Evolutionary conservation across 495 filamentous ascomycete genomes (phyloP).

Genomic region (Neurospora hispaniola): DNA sequence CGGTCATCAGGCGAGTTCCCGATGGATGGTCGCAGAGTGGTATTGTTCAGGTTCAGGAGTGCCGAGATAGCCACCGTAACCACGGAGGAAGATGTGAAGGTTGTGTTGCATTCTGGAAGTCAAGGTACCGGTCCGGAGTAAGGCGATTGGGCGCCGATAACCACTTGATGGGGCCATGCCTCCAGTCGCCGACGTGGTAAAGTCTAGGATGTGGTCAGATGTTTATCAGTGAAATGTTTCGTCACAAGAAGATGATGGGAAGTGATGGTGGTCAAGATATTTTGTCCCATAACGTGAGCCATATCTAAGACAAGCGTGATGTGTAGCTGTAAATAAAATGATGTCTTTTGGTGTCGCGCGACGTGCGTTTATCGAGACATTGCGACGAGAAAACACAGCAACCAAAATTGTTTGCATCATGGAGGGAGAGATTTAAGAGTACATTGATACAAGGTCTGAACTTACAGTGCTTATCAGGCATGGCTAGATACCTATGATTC

Average conservation of each 20-base stretch:
- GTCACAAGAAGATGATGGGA: not conserved
- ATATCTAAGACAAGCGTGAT: not conserved
- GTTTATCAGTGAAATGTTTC: not conserved
- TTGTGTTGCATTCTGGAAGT: not conserved
- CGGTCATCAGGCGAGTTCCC: not conserved
- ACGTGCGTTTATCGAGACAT: not conserved
- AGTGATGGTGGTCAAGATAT: not conserved
- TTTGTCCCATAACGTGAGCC: no score
- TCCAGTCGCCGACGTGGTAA: not conserved
- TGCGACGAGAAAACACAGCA: not conserved
- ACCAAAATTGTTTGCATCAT: not conserved
- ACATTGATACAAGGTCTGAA: not conserved
- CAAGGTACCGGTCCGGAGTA: not conserved
- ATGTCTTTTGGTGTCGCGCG: not conserved
- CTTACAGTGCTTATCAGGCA: not conserved
- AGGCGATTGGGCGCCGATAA: not conserved
- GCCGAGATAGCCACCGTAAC: not conserved
- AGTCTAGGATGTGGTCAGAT: not conserved
- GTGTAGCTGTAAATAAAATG: not conserved
- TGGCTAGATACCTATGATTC: not conserved
- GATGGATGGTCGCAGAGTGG: not conserved
- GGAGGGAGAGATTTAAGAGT: not conserved
- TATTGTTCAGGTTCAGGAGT: not conserved
- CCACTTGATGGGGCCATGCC: not conserved
- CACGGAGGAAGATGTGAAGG: not conserved